These are phyloP conservation scores for Plantago elongata DNA, from an alignment of 257 asterid genomes.

Conservation along the genomic window DNA sequence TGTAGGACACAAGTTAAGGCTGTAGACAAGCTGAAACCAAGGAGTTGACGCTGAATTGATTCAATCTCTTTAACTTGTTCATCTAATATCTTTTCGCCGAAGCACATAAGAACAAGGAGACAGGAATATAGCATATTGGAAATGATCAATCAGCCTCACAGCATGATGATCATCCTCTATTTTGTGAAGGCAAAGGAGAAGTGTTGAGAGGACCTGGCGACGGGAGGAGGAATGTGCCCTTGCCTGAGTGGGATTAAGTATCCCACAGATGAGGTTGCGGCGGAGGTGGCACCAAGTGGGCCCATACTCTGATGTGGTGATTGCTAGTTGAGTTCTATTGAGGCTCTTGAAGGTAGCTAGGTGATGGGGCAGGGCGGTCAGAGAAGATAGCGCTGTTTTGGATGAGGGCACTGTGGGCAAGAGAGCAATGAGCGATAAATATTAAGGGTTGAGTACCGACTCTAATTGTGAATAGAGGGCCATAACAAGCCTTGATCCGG, in stretches of 20 bases:
- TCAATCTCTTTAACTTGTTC: conserved; percentile 47
- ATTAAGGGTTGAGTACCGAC: conserved; percentile 21
- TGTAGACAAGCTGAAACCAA: conserved; percentile 25
- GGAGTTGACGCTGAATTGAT: conserved; percentile 20
- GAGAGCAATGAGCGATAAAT: conserved; percentile 24
- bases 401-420: conserved; percentile 5
- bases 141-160: conserved; percentile 34
- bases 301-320: conserved; percentile 31
- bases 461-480: conserved; percentile 27
- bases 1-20: conserved; percentile 37
- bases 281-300: conserved; percentile 49
- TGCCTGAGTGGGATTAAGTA: conserved; percentile 36
- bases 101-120: conserved; percentile 52
- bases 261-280: conserved; percentile 38
- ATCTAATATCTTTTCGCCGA: conserved; percentile 52
- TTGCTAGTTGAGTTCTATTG: conserved; percentile 5
- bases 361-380: conserved; percentile 5
- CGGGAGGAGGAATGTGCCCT: conserved; percentile 32
- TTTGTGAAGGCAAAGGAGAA: conserved; percentile 21
- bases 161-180: conserved; percentile 4
- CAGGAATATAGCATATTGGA: conserved; percentile 57
- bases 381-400: neutral
- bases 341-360: too few relatives aligned
- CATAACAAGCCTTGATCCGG: conserved; percentile 15
- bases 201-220: conserved; percentile 30